Percentiles rank a stretch among this genome's conserved stretches.
Evolutionary conservation across 306 rosid genomes (phyloP).

Genomic region (Notholithocarpus densiflorus): DNA sequence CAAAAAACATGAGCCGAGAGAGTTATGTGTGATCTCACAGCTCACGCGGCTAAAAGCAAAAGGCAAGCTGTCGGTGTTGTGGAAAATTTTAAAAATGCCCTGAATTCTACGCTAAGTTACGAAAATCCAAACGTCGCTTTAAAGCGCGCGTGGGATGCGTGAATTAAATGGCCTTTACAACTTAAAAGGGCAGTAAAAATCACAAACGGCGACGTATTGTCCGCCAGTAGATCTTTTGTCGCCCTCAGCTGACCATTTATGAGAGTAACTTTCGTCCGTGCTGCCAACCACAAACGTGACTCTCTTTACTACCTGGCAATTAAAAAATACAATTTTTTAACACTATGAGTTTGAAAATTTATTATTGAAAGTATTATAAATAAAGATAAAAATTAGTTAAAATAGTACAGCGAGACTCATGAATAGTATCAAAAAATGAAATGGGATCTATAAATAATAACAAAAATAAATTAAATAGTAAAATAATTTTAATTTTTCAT

Average conservation of each 20-base stretch:
- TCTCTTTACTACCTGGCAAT: background rate
- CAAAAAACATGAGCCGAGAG: slow-evolving; percentile 15
- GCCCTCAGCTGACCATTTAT: slow-evolving; percentile 12
- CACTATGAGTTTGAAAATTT: too few species aligned
- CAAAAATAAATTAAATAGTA: too few species aligned
- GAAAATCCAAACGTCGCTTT: background rate
- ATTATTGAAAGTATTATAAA: too few species aligned
- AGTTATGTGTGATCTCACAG: background rate
- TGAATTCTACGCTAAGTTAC: slow-evolving; percentile 43
- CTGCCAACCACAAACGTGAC: background rate
- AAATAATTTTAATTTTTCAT: too few species aligned
- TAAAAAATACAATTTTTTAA: too few species aligned
- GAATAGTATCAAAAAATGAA: too few species aligned
- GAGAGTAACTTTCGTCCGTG: background rate
- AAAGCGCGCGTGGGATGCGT: slow-evolving; percentile 23
- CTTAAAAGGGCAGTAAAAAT: background rate
- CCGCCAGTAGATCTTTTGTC: slow-evolving; percentile 38
- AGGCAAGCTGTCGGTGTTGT: slow-evolving; percentile 42
- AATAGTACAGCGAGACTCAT: too few species aligned
- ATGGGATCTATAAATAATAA: too few species aligned
- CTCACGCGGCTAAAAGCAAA: background rate
- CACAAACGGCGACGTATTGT: slow-evolving; percentile 30
- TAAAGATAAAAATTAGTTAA: too few species aligned
- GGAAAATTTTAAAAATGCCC: slow-evolving; percentile 20
- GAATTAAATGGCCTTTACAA: background rate